Percentiles rank a stretch among this genome's conserved stretches.
Evolutionary conservation across 345 rosid genomes (phyloP).

Genomic region (Eucalyptus polybractea): DNA sequence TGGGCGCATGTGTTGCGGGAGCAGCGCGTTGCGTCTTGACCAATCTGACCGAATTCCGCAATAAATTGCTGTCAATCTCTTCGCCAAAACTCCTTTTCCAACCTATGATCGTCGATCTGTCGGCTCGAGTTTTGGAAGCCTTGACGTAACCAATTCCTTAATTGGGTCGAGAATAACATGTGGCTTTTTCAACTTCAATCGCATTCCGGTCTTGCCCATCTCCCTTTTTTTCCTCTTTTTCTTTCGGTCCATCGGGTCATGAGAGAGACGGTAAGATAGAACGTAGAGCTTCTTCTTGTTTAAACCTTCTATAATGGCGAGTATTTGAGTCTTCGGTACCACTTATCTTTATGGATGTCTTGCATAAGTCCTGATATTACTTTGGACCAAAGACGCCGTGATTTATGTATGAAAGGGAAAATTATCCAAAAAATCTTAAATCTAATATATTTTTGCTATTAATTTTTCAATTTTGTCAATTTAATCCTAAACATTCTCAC

Average conservation of each 20-base stretch:
- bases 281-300: background rate
- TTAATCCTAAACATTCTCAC: accelerated
- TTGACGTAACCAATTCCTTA: background rate
- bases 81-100: background rate
- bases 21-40: background rate
- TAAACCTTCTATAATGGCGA: background rate
- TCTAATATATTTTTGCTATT: accelerated
- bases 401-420: background rate
- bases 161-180: background rate
- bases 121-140: background rate
- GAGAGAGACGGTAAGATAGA: background rate
- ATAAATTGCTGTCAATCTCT: background rate
- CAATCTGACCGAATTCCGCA: background rate
- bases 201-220: background rate
- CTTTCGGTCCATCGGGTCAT: background rate
- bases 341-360: background rate
- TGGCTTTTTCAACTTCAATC: background rate
- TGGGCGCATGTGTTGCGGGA: background rate
- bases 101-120: background rate
- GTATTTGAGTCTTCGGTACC: background rate
- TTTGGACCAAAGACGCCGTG: background rate
- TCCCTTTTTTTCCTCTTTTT: background rate
- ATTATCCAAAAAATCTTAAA: accelerated
- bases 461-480: accelerated
- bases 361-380: background rate